phyloP scores from a whole-genome alignment of 2,329 filamentous ascomycete genomes.

The Colletotrichum falcatum region DNA sequence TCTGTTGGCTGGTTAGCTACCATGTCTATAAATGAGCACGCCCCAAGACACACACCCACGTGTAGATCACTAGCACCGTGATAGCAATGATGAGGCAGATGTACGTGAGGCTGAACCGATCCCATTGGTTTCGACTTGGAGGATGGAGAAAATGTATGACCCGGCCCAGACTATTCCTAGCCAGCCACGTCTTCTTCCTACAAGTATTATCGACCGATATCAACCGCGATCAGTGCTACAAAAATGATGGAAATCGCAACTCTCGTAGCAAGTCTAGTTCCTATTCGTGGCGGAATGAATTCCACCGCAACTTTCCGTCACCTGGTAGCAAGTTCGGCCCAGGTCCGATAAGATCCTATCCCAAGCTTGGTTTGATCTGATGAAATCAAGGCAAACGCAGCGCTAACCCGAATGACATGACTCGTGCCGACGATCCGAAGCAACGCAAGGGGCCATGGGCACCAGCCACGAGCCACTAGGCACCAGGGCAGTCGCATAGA shows the following conservation, averaged over 20 bases:
- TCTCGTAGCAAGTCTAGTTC: conserved; percentile 36
- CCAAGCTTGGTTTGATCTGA: neutral
- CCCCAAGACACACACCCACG: neutral
- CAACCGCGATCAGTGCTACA: conserved; percentile 30
- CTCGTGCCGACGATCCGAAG: neutral
- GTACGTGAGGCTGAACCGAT: neutral
- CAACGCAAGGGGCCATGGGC: too few relatives aligned
- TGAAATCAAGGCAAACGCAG: neutral
- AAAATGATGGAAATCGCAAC: conserved; percentile 31
- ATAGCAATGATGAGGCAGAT: neutral
- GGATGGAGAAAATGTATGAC: neutral
- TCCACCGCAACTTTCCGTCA: neutral
- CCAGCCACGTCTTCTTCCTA: neutral
- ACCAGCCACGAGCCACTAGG: too few relatives aligned
- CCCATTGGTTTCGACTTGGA: neutral
- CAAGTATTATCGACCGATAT: too few relatives aligned
- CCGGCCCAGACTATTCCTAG: neutral
- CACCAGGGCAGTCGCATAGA: too few relatives aligned
- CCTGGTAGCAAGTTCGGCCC: neutral
- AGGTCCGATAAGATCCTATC: neutral
- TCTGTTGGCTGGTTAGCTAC: neutral
- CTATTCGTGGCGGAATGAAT: conserved; percentile 1
- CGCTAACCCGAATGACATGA: neutral
- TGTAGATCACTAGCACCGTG: neutral
- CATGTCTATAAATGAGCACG: neutral